Evolutionary conservation across 129 eudicot species (phyloP).

Genomic region (Tagetes erecta): DNA sequence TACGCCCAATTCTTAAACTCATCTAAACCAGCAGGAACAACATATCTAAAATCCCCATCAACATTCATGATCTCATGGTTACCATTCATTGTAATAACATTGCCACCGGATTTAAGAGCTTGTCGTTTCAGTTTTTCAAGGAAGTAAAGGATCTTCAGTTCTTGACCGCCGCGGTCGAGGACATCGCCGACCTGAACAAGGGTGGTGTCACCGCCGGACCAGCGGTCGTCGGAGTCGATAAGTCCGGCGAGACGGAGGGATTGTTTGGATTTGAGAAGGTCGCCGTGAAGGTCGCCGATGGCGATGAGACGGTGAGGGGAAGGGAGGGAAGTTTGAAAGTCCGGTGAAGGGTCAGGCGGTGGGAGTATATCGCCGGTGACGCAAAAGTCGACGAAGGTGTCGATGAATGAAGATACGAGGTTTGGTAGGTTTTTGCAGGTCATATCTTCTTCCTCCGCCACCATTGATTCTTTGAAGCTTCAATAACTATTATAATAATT

Average conservation of each 20-base stretch:
- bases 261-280: slow-evolving; percentile 62
- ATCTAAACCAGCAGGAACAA: slow-evolving; percentile 39
- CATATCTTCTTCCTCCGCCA: not conserved
- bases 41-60: slow-evolving; percentile 71
- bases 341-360: slow-evolving; percentile 30
- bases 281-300: slow-evolving; percentile 92
- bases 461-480: too few relatives aligned
- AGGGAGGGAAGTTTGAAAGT: slow-evolving; percentile 43
- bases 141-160: slow-evolving; percentile 60
- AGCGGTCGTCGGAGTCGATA: slow-evolving; percentile 53
- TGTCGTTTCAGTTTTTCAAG: slow-evolving; percentile 69
- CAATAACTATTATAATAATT: too few relatives aligned
- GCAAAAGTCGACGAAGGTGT: slow-evolving; percentile 79
- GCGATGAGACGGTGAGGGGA: slow-evolving; percentile 79
- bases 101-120: slow-evolving; percentile 52
- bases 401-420: slow-evolving; percentile 70
- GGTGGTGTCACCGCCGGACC: slow-evolving; percentile 85
- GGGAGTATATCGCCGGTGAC: slow-evolving; percentile 75
- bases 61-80: slow-evolving; percentile 94
- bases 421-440: slow-evolving; percentile 48
- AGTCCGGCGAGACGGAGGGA: slow-evolving; percentile 72
- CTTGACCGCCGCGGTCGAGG: slow-evolving; percentile 86
- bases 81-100: slow-evolving; percentile 75
- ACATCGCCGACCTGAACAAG: slow-evolving; percentile 91
- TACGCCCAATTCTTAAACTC: slow-evolving; percentile 71